Percentiles rank a stretch among this genome's conserved stretches.
Evolutionary conservation across 768 basidiomycete species (phyloP).

Genomic region (Crassisporium funariophilum): DNA sequence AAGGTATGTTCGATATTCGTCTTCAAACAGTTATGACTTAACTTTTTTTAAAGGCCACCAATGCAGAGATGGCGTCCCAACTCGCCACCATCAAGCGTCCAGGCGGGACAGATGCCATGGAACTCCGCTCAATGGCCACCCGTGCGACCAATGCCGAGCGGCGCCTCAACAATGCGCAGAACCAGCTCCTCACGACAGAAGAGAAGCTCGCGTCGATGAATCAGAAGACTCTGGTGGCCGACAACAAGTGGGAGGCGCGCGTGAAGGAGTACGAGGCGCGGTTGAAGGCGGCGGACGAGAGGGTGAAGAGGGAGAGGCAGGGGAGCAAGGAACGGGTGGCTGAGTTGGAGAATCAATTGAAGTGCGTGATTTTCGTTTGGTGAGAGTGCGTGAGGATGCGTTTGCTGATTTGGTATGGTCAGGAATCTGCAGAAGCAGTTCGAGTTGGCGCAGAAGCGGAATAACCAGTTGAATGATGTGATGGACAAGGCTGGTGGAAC

Average conservation of each 20-base stretch:
- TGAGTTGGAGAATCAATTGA: constrained; percentile 73
- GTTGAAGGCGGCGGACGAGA: constrained; percentile 84
- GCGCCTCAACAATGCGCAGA: constrained; percentile 80
- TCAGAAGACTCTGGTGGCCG: constrained; percentile 69
- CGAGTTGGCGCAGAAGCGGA: constrained; percentile 78
- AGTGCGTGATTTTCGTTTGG: constrained; percentile 42
- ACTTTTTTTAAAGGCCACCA: constrained; percentile 53
- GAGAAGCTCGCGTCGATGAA: constrained; percentile 79
- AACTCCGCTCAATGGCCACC: constrained; percentile 67
- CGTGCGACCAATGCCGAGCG: constrained; percentile 86
- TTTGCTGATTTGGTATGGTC: constrained; percentile 9
- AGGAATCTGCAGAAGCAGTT: constrained; percentile 79
- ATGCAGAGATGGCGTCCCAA: constrained; percentile 73
- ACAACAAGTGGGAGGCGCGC: constrained; percentile 92
- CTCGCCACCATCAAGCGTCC: constrained; percentile 64
- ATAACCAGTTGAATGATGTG: constrained; percentile 57
- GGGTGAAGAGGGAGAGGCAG: constrained; percentile 90
- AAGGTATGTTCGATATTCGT: constrained; percentile 53
- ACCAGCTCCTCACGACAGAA: constrained; percentile 82
- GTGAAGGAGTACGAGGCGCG: constrained; percentile 89
- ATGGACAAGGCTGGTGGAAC: constrained; percentile 37
- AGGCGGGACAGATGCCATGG: constrained; percentile 61
- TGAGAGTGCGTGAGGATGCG: constrained; percentile 3
- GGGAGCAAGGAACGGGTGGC: constrained; percentile 85
- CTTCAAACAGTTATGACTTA: background rate